Evolutionary conservation across 148 eudicot genomes (phyloP).

Genomic region (Mesembryanthemum crystallinum): DNA sequence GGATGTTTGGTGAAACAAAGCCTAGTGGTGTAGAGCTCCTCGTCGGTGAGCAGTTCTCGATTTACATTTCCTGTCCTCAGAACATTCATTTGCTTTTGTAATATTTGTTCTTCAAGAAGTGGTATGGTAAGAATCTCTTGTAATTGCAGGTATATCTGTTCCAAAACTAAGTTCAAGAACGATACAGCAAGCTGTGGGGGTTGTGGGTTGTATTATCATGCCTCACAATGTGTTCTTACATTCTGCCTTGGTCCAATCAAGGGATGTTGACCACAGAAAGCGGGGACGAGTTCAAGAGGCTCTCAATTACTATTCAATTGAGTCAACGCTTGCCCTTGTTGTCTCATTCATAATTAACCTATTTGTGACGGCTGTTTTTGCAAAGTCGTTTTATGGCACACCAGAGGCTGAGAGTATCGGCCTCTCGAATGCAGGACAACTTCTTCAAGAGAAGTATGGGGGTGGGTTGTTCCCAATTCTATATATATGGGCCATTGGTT

Average conservation of each 20-base stretch:
- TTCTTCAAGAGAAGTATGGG: slow-evolving; percentile 81
- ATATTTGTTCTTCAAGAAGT: not conserved
- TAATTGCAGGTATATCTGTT: slow-evolving; percentile 60
- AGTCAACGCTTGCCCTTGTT: slow-evolving; percentile 68
- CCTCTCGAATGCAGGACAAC: slow-evolving; percentile 83
- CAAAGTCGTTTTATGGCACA: slow-evolving; percentile 88
- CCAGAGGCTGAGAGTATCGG: slow-evolving; percentile 72
- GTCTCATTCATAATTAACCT: slow-evolving; percentile 85
- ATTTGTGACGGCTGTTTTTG: slow-evolving; percentile 87
- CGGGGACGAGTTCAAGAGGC: slow-evolving; percentile 81
- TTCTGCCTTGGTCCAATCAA: slow-evolving; percentile 92
- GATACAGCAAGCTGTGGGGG: slow-evolving; percentile 91
- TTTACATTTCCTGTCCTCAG: not conserved
- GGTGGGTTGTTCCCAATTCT: slow-evolving; percentile 80
- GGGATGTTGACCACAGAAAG: slow-evolving; percentile 73
- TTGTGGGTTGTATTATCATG: slow-evolving; percentile 97
- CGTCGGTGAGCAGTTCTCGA: slow-evolving; percentile 45
- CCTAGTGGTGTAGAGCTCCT: slow-evolving; percentile 80
- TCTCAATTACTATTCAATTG: slow-evolving; percentile 79
- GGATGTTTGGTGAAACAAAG: slow-evolving; percentile 98
- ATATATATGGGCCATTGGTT: slow-evolving; percentile 90
- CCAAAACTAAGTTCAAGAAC: slow-evolving; percentile 92
- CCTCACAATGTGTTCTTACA: slow-evolving; percentile 97
- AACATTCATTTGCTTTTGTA: not conserved
- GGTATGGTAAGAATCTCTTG: not conserved